Percentiles rank a stretch among this genome's conserved stretches.
phyloP scores from a whole-genome alignment of 371 early-diverging fungal genomes.

The Lichtheimia hyalospora region DNA sequence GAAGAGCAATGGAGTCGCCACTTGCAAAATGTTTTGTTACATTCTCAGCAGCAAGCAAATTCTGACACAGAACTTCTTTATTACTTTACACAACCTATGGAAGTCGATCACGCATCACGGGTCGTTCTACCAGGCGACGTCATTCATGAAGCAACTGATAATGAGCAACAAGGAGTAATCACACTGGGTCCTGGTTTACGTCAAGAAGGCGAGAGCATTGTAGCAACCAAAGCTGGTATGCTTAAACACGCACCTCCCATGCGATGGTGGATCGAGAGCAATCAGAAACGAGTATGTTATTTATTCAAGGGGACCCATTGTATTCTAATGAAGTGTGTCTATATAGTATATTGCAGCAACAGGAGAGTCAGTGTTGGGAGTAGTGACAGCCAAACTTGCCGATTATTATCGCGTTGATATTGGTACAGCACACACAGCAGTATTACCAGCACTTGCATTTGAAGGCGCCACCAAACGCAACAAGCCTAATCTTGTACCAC shows the following conservation, averaged over 20 bases:
- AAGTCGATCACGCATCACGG: constrained; percentile 11
- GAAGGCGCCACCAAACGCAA: constrained; percentile 95
- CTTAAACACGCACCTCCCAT: constrained; percentile 53
- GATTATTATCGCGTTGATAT: constrained; percentile 92
- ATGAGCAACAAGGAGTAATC: constrained; percentile 17
- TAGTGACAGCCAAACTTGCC: constrained; percentile 62
- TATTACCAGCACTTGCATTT: constrained; percentile 81
- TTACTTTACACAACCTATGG: constrained; percentile 3
- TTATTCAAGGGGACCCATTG: not conserved
- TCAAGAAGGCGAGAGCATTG: constrained; percentile 62
- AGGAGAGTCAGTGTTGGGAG: constrained; percentile 88
- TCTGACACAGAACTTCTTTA: not conserved
- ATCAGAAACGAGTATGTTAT: constrained; percentile 72
- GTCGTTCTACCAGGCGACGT: constrained; percentile 70
- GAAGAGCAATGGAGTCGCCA: too few relatives aligned
- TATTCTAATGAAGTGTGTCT: not conserved
- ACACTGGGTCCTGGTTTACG: constrained; percentile 82
- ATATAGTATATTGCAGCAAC: constrained; percentile 82
- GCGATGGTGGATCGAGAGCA: constrained; percentile 80
- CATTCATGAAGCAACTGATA: constrained; percentile 28
- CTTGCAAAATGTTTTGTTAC: too few relatives aligned
- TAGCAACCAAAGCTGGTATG: constrained; percentile 77
- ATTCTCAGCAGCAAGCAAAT: too few relatives aligned
- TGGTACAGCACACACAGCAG: constrained; percentile 86
- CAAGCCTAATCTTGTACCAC: constrained; percentile 74